Evolutionary conservation across 2,329 filamentous ascomycete genomes (phyloP).

Genomic region (Cordyceps cateniannulata): DNA sequence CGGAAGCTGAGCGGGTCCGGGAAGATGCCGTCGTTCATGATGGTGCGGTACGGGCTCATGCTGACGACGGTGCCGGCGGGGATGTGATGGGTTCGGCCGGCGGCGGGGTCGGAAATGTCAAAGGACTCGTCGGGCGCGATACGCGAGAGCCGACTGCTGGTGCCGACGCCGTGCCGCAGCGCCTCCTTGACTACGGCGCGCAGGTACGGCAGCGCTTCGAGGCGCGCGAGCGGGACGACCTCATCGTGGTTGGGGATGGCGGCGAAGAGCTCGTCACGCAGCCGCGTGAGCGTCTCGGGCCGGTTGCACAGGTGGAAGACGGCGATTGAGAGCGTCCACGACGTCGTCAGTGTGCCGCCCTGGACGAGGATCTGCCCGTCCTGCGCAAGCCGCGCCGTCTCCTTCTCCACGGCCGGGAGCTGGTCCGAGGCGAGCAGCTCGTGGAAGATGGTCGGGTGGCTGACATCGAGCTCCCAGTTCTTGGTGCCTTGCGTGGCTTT

Average conservation of each 20-base stretch:
- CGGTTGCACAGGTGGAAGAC: slow-evolving; percentile 30
- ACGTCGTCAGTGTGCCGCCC: slow-evolving; percentile 36
- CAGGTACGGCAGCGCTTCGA: slow-evolving; percentile 37
- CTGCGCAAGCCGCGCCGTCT: slow-evolving; percentile 27
- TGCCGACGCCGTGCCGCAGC: slow-evolving; percentile 41
- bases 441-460: slow-evolving; percentile 31
- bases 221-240: slow-evolving; percentile 21
- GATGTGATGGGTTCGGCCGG: slow-evolving; percentile 23
- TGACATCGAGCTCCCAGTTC: slow-evolving; percentile 27
- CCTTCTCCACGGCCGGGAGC: slow-evolving; percentile 29
- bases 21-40: slow-evolving; percentile 28
- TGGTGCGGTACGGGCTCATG: slow-evolving; percentile 31
- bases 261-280: slow-evolving; percentile 30
- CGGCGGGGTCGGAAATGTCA: slow-evolving; percentile 22
- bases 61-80: slow-evolving; percentile 29
- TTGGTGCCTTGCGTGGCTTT: slow-evolving; percentile 27
- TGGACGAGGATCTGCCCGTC: slow-evolving; percentile 33
- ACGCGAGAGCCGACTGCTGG: slow-evolving; percentile 42
- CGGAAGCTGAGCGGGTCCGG: slow-evolving; percentile 26
- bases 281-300: slow-evolving; percentile 23
- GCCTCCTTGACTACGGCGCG: slow-evolving; percentile 46
- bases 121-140: slow-evolving; percentile 34
- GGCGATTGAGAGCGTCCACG: slow-evolving; percentile 28
- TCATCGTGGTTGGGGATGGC: slow-evolving; percentile 26
- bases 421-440: slow-evolving; percentile 25